Percentiles rank a stretch among this genome's conserved stretches.
Conservation (phyloP, 805 yeast genomes). For the Starmerella tilneyi region DNA sequence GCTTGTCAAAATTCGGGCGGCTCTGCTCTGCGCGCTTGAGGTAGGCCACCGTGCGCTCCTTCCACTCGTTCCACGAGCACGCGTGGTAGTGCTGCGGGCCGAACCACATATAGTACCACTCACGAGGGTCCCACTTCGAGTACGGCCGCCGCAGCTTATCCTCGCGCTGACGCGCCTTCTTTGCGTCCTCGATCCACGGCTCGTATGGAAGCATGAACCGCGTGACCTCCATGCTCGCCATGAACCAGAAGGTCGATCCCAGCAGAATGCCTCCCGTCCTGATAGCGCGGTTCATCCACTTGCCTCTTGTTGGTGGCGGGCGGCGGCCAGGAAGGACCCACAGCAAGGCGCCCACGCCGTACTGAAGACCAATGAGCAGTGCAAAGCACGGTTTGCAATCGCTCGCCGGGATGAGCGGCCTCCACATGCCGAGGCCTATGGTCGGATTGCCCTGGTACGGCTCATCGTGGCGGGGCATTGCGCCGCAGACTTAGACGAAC, state of each 20-base stretch:
- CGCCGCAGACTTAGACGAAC: not conserved
- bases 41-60: conserved; percentile 22
- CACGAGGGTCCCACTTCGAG: conserved; percentile 2
- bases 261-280: conserved; percentile 30
- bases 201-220: conserved; percentile 41
- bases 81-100: conserved; percentile 54
- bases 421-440: conserved; percentile 52
- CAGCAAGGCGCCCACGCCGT: conserved; percentile 38
- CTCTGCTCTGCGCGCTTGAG: conserved; percentile 20
- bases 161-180: conserved; percentile 22
- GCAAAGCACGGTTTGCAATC: conserved; percentile 50
- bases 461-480: conserved; percentile 1
- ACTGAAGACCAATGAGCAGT: conserved; percentile 44
- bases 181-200: conserved; percentile 67
- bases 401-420: conserved; percentile 64
- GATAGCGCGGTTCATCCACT: conserved; percentile 28
- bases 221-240: conserved; percentile 47
- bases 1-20: not conserved
- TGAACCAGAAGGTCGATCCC: conserved; percentile 43
- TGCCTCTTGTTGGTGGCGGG: conserved; percentile 17
- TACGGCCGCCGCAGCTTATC: not conserved
- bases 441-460: conserved; percentile 36
- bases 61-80: conserved; percentile 33
- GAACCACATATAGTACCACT: conserved; percentile 45
- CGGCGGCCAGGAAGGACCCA: conserved; percentile 22